These are phyloP conservation scores for Penicillium herquei DNA, from an alignment of 495 filamentous ascomycete genomes.

Conservation along the genomic window DNA sequence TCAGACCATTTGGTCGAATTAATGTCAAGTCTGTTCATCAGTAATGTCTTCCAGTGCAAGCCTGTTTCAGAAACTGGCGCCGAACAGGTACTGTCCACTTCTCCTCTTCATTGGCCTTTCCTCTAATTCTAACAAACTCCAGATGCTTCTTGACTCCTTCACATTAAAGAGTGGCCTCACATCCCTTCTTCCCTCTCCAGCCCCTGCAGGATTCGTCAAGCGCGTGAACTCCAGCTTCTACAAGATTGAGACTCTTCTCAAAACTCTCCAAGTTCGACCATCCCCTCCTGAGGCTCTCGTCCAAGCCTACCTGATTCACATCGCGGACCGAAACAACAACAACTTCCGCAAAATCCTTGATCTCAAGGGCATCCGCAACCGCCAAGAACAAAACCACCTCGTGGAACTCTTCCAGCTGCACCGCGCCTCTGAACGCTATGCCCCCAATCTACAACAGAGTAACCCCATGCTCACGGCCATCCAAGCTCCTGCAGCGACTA, in stretches of 20 bases:
- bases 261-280: constrained; percentile 92
- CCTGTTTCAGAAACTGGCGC: constrained; percentile 92
- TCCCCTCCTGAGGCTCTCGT: constrained; percentile 90
- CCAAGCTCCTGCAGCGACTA: constrained; percentile 38
- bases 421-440: constrained; percentile 57
- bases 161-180: constrained; percentile 79
- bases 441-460: constrained; percentile 41
- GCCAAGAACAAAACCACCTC: constrained; percentile 76
- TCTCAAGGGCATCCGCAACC: constrained; percentile 77
- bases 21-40: constrained; percentile 73
- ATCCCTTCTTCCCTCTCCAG: constrained; percentile 39
- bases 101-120: constrained; percentile 4
- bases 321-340: constrained; percentile 82
- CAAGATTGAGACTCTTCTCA: constrained; percentile 88
- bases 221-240: constrained; percentile 81
- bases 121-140: not conserved
- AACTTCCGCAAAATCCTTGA: constrained; percentile 98
- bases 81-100: constrained; percentile 66
- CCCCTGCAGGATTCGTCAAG: constrained; percentile 72
- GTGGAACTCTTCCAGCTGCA: constrained; percentile 88
- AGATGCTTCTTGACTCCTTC: constrained; percentile 95
- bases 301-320: constrained; percentile 94
- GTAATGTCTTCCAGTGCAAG: constrained; percentile 81
- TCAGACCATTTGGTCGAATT: constrained; percentile 91
- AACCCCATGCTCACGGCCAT: constrained; percentile 43